A percentile compares a stretch with the other conserved stretches of the same genome.
Evolutionary conservation across 2,329 filamentous ascomycete species (phyloP).

Genomic region (Paecilomyces variotii): DNA sequence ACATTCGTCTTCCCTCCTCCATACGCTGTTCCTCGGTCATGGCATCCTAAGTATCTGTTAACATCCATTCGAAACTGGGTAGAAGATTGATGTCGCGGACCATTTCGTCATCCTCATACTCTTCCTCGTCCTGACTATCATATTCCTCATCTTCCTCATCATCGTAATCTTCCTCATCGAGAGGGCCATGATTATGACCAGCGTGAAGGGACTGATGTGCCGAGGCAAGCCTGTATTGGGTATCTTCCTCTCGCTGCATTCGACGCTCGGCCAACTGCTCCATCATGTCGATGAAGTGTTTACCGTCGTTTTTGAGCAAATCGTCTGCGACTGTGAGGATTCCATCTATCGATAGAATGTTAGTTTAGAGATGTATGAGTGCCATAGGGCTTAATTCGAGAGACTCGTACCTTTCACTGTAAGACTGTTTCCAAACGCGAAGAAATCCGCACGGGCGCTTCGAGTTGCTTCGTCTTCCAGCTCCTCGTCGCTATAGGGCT

Average conservation of each 20-base stretch:
- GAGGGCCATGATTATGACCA: conserved; percentile 67
- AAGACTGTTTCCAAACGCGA: conserved; percentile 94
- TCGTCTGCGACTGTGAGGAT: conserved; percentile 98
- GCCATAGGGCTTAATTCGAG: neutral
- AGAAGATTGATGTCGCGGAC: conserved; percentile 30
- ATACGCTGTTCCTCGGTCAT: conserved; percentile 99
- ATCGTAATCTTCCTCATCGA: conserved; percentile 66
- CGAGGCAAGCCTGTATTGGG: conserved; percentile 57
- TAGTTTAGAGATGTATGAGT: neutral
- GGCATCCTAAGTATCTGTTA: conserved; percentile 57
- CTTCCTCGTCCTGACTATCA: conserved; percentile 56
- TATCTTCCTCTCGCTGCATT: conserved; percentile 94
- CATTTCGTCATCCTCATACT: conserved; percentile 60
- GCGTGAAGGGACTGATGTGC: conserved; percentile 54
- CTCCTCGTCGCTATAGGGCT: conserved; percentile 58
- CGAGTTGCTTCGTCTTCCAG: conserved; percentile 56
- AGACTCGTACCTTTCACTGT: conserved; percentile 68
- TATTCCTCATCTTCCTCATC: conserved; percentile 71
- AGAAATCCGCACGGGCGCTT: conserved; percentile 68
- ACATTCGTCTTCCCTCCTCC: conserved; percentile 98
- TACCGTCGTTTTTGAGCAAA: conserved; percentile 95
- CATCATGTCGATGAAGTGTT: conserved; percentile 99
- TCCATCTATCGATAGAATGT: conserved; percentile 52
- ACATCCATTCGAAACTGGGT: conserved; percentile 29
- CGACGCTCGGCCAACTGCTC: conserved; percentile 94